Evolutionary conservation across 2,329 filamentous ascomycete species (phyloP).

Genomic region (Cylindrodendrum hubeiense): DNA sequence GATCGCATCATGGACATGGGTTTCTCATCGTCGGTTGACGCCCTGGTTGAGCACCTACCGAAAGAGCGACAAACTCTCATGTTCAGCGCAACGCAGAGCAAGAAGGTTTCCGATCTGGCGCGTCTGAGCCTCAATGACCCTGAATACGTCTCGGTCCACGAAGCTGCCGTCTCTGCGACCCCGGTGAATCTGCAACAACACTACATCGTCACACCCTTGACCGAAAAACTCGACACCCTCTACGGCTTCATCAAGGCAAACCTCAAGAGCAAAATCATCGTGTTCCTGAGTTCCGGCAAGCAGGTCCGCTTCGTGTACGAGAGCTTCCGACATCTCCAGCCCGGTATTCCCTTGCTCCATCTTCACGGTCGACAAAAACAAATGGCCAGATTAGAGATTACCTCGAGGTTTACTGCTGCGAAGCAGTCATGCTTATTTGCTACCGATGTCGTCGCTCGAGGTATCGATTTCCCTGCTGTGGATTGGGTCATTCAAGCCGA

Average conservation of each 20-base stretch:
- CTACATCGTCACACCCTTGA: conserved; percentile 86
- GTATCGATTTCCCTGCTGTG: conserved; percentile 94
- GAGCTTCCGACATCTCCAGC: conserved; percentile 90
- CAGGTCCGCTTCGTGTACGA: conserved; percentile 98
- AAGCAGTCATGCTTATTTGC: conserved; percentile 92
- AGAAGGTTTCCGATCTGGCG: conserved; percentile 91
- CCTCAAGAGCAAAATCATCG: conserved; percentile 93
- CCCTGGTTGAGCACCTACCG: conserved; percentile 91
- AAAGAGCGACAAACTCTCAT: conserved; percentile 89
- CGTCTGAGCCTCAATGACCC: conserved; percentile 89
- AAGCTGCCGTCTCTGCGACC: conserved; percentile 82
- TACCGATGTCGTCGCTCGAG: conserved; percentile 93
- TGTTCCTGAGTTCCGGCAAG: conserved; percentile 95
- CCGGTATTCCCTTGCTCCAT: conserved; percentile 92
- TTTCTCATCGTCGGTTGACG: conserved; percentile 90
- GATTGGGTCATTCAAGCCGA: conserved; percentile 99
- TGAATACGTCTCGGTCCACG: conserved; percentile 95
- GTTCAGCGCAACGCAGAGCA: conserved; percentile 97
- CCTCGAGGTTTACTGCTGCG: conserved; percentile 82
- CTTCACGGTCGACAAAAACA: conserved; percentile 96
- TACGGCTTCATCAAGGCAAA: conserved; percentile 94
- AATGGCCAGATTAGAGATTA: conserved; percentile 87
- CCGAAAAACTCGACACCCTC: conserved; percentile 90
- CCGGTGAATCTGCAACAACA: conserved; percentile 89
- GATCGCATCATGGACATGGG: conserved; percentile 99